phyloP scores from a whole-genome alignment of 2,329 filamentous ascomycete genomes.

The Fusarium sp. region DNA sequence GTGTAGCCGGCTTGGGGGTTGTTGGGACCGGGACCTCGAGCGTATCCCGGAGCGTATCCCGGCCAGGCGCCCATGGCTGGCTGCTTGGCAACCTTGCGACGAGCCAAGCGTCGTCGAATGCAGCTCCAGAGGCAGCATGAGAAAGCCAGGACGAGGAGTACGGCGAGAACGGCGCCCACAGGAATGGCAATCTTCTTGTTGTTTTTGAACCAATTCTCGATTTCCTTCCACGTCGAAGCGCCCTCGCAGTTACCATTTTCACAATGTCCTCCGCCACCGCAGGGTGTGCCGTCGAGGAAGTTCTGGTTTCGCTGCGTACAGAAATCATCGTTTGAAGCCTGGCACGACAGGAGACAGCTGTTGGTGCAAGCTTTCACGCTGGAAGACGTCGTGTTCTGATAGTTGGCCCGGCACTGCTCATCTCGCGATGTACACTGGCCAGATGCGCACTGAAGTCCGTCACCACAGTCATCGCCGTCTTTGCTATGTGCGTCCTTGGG shows the following conservation, averaged over 20 bases:
- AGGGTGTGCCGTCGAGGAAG: conserved; percentile 92
- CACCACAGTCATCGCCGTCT: conserved; percentile 81
- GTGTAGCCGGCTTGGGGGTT: conserved; percentile 40
- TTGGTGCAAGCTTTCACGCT: conserved; percentile 80
- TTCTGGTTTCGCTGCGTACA: conserved; percentile 89
- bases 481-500: conserved; percentile 78
- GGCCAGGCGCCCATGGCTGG: conserved; percentile 49
- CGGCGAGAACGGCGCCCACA: conserved; percentile 79
- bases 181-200: conserved; percentile 89
- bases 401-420: conserved; percentile 87
- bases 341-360: conserved; percentile 84
- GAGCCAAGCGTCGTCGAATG: conserved; percentile 48
- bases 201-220: conserved; percentile 80
- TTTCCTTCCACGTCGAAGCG: conserved; percentile 76
- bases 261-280: conserved; percentile 85
- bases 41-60: conserved; percentile 25
- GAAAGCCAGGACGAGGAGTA: conserved; percentile 78
- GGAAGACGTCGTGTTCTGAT: conserved; percentile 83
- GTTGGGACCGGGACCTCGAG: conserved; percentile 29
- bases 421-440: conserved; percentile 96
- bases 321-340: conserved; percentile 76
- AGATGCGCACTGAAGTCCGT: conserved; percentile 83
- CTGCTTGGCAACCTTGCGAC: conserved; percentile 47
- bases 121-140: conserved; percentile 74
- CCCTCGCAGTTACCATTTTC: conserved; percentile 83